Evolutionary conservation across 163 green algal species (phyloP), one percentile per base, ranked within the genome.

Genomic region (Scenedesmus sp.): DNA sequence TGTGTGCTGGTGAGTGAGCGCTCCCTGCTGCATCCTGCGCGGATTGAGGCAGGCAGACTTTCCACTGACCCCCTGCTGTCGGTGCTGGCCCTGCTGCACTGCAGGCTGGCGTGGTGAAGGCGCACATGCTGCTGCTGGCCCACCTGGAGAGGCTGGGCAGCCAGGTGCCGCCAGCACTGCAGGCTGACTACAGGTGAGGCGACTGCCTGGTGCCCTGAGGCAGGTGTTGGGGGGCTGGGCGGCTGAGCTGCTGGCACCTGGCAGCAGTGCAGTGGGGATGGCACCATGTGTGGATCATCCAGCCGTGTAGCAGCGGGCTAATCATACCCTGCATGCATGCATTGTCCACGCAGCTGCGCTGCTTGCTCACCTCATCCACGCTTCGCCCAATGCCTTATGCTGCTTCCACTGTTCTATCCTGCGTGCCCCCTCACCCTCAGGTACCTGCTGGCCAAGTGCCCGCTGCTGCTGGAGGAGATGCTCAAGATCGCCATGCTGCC

Each of bases 391-490:
- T 46, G 34, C 34, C 34, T 46, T 46, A 46, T 46, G 34, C 34
- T 46, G 34, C 34, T 46, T 46, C 34, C 34, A 46, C 16, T 52
- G n/a, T 55, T 55, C 9, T 55, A 54, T 18, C 54, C 23, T 26
- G 12, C 20, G 67, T 77, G 67, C 12, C 73, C 83, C 55, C 54
- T 57, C 55, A n/a, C 13, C 52, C 76, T 64, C 79, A 81, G 81
- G 79, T 93, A 90, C 74, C 20, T 93, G 56, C 67, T 70, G 8
- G 70, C 83, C 83, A 93, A 93, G 26, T 57, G 55, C 18, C 90
- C 90, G 10, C 64, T 77, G 90, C 93, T 99, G 67, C 92, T 99
- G 86, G 96, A 99, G 70, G 97, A 99, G 93, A 97, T 99, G 92
- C 91, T 99, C 52, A 98, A 98, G 88, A 96, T 99, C 62, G 92